Conservation (phyloP, 495 filamentous ascomycete genomes). For the Penicillium argentinense region DNA sequence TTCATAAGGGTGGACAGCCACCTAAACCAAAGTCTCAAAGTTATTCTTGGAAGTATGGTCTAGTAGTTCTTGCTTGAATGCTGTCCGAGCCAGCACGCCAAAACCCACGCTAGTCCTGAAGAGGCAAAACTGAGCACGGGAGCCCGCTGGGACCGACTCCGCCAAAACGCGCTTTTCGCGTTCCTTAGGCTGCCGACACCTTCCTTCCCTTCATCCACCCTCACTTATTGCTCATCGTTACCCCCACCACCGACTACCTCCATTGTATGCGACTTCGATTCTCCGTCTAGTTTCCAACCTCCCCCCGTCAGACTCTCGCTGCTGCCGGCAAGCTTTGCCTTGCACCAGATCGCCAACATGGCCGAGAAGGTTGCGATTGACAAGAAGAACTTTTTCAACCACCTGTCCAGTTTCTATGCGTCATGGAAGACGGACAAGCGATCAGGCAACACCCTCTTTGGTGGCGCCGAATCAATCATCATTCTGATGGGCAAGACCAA, state of each 20-base stretch:
- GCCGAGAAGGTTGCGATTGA: slow-evolving; percentile 83
- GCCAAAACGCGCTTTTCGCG: slow-evolving; percentile 35
- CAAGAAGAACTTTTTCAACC: slow-evolving; percentile 86
- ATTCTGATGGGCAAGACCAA: slow-evolving; percentile 93
- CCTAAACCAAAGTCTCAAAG: too few relatives aligned
- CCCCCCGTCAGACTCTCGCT: slow-evolving; percentile 10
- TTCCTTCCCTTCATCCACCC: slow-evolving; percentile 3
- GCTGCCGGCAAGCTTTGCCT: slow-evolving; percentile 18
- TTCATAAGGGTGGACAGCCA: too few relatives aligned
- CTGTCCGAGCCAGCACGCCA: too few relatives aligned
- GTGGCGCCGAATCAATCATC: slow-evolving; percentile 79
- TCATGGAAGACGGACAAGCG: slow-evolving; percentile 97
- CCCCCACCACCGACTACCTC: not conserved
- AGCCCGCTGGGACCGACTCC: slow-evolving; percentile 5
- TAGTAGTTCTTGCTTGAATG: too few relatives aligned
- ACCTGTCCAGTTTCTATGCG: slow-evolving; percentile 77
- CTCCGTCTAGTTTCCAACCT: not conserved
- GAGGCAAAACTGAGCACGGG: slow-evolving; percentile 27
- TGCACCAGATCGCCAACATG: slow-evolving; percentile 34
- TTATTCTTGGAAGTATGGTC: too few relatives aligned
- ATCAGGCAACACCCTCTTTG: slow-evolving; percentile 70
- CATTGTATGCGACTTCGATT: slow-evolving; percentile 8
- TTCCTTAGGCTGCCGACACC: slow-evolving; percentile 5
- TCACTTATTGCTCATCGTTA: slow-evolving; percentile 1
- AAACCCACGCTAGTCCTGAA: slow-evolving; percentile 18